These are phyloP conservation scores for Gossypium raimondii DNA, from an alignment of 345 rosid species.

Conservation along the genomic window DNA sequence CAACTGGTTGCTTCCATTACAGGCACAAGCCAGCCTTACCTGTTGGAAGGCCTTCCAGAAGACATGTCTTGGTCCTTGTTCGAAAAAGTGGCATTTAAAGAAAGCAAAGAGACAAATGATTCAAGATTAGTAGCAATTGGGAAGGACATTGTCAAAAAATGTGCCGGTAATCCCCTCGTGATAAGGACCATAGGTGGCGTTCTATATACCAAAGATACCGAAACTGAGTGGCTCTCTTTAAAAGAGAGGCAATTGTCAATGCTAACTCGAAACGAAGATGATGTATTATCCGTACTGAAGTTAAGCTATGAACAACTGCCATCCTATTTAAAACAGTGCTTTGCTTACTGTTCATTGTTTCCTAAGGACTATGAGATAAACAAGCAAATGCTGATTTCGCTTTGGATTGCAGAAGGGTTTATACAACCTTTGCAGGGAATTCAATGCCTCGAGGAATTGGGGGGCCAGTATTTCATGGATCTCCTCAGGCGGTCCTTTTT, in stretches of 20 bases:
- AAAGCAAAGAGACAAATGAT: constrained; percentile 1
- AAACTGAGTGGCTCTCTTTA: constrained; percentile 20
- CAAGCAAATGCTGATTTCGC: constrained; percentile 13
- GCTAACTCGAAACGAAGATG: background rate
- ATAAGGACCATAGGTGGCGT: constrained; percentile 23
- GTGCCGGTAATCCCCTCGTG: constrained; percentile 24
- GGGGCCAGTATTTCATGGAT: constrained; percentile 13
- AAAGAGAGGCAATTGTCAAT: background rate
- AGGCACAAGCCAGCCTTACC: background rate
- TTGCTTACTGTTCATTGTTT: constrained; percentile 35
- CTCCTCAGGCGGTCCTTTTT: constrained; percentile 12
- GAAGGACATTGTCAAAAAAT: constrained; percentile 16
- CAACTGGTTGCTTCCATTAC: constrained; percentile 19
- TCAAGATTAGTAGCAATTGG: constrained; percentile 5
- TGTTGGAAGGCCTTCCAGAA: background rate
- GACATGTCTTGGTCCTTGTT: constrained; percentile 24
- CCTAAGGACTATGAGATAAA: constrained; percentile 24
- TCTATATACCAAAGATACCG: constrained; percentile 7
- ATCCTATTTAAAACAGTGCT: constrained; percentile 34
- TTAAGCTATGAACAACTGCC: constrained; percentile 38
- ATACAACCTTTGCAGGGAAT: background rate
- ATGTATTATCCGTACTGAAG: constrained; percentile 21
- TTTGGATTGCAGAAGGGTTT: constrained; percentile 30
- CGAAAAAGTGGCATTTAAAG: constrained; percentile 12
- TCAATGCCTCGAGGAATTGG: background rate